Base-by-base conservation (phyloP, 345 rosid species). In the Melastoma malabathricum region DNA sequence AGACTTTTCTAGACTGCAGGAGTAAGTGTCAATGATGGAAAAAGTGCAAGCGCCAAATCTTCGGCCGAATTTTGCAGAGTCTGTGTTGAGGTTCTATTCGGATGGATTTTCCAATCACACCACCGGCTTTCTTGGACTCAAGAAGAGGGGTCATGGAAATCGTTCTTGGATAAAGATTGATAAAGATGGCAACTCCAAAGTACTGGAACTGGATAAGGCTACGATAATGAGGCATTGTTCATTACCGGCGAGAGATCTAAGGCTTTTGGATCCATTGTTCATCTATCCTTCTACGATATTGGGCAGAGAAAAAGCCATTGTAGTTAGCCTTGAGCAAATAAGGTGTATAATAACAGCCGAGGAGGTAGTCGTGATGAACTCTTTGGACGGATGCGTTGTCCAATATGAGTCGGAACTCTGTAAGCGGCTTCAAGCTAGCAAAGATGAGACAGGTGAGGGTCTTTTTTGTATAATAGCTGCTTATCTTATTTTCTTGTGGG, bases 151-250 rank as follows among this genome's bases (percentile, higher is more conserved):
- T 19, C 95, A 84, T 41, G 84, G 80, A 59, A 74, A 68, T 64
- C 95, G 96, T 58, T 92, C 98, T 5, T 92, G 96, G 96, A 76
- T 92, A 56, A 82, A 80, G 66, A 92, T 92, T 43, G 84, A 81
- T 57, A 75, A 67, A 59, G 57, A 81, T 64, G 98, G 98, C 45
- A 76, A 63, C 68, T 73, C 78, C 0, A 59, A 67, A 47, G 63
- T 84, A 27, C 45, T 84, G 56, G 88, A 87, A 74, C 96, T 92
- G 10, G 95, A 87, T 60, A 87, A 92, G 60, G 72, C 81, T 27
- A 74, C 80, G 53, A 84, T 92, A 59, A 92, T 92, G 98, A 87
- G 83, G 57, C 88, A 73, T 15, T 92, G 98, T 68, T 84, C 96
- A 6, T 70, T 92, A 71, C 98, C 98, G 2, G 76, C 88, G 0